Base-by-base conservation (phyloP, 306 rosid species). In the Cicer yamashitae region DNA sequence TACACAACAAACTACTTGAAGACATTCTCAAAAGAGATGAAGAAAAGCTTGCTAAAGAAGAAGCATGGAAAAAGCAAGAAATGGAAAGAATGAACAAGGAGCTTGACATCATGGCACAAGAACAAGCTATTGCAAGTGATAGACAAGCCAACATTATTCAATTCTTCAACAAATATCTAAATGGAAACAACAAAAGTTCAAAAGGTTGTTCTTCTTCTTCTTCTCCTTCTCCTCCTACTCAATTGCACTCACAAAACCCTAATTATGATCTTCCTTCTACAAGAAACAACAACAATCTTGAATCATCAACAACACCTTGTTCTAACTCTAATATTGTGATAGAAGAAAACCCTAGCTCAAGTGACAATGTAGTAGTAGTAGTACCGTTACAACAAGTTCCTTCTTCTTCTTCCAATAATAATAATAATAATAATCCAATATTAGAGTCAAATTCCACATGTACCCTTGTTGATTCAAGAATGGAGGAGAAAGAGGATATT, bases 31-130 rank as follows among this genome's bases (percentile, higher is more conserved):
- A 67, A 76, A 89, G 97, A 70, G 96, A 91, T 25, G 73, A 88
- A 70, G 98, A 87, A 39, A 93, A 89, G 68, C 11, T 89, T 8
- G 86, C 81, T 1, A 89, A 70, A 60, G 96, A 89, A 62, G 96
- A 93, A 60, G 90, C 81, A n/a, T 88, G 92, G 97, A 93, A 91
- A 86, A 91, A 84, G 73, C 82, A 86, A 81, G 97, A 91, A 82
- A 77, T 79, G 51, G 96, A 91, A 2, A 84, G 81, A 69, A 84
- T 93, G 89, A 89, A 93, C 78, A 85, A 76, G 77, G 98, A 93
- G 86, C 93, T 90, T 69, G 89, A 90, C 11, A 60, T 76, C 3
- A 87, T 93, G 91, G 89, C 91, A 9, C 84, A 76, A 10, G 94
- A 93, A 22, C 94, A 88, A 81, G 87, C 88, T 1, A 14, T 86